Evolutionary conservation across 1,284 basidiomycete species (phyloP).

Genomic region (Fomitopsis betulina): DNA sequence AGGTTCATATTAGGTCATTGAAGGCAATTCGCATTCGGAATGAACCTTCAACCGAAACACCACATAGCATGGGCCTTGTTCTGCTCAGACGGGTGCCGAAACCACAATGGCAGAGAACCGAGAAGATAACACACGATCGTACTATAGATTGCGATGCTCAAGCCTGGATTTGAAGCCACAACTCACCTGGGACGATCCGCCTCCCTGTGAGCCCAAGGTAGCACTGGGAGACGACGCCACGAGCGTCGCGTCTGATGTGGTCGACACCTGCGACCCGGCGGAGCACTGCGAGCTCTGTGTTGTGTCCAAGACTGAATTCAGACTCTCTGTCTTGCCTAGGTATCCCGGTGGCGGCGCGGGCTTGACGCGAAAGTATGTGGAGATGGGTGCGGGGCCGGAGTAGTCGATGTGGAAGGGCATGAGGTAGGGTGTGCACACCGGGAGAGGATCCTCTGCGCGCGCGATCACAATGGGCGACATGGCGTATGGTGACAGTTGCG

Average conservation of each 20-base stretch:
- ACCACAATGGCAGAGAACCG: too few relatives aligned
- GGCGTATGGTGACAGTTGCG: neutral
- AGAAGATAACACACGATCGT: too few relatives aligned
- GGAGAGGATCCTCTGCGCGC: constrained; percentile 17
- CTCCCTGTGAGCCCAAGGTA: constrained; percentile 1
- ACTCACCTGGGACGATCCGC: constrained; percentile 1
- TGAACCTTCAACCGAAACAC: too few relatives aligned
- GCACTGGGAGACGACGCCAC: constrained; percentile 11
- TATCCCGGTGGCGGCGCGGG: constrained; percentile 33
- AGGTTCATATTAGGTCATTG: neutral
- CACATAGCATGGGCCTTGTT: too few relatives aligned
- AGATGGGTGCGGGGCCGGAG: constrained; percentile 65
- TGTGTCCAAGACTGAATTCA: neutral
- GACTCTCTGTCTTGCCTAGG: constrained; percentile 22
- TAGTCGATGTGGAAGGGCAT: constrained; percentile 80
- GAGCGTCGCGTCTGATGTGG: constrained; percentile 13
- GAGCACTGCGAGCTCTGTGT: neutral
- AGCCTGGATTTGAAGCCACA: neutral
- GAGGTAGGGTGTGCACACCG: constrained; percentile 48
- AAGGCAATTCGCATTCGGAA: too few relatives aligned
- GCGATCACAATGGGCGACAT: constrained; percentile 9
- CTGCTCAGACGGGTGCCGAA: too few relatives aligned
- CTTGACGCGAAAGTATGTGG: constrained; percentile 63
- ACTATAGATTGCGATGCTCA: too few relatives aligned
- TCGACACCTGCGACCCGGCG: neutral